Evolutionary conservation across 2,329 filamentous ascomycete genomes (phyloP).

Genomic region (Colletotrichum camelliae): DNA sequence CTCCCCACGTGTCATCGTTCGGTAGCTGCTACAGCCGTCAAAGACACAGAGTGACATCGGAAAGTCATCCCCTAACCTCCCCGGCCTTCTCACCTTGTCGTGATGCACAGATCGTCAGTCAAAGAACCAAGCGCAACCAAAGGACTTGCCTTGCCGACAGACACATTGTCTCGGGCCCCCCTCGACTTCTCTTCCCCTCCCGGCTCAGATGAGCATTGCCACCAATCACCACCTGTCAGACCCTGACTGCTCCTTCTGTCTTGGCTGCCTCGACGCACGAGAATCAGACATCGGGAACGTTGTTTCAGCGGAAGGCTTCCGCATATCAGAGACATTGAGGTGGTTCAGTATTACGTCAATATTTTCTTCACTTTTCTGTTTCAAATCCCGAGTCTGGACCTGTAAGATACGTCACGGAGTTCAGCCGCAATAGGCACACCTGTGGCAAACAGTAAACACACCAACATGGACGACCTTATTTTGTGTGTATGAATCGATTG

Average conservation of each 20-base stretch:
- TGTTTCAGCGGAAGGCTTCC: background rate
- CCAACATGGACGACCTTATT: background rate
- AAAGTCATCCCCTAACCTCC: background rate
- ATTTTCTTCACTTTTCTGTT: background rate
- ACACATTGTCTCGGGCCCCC: background rate
- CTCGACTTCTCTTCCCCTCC: background rate
- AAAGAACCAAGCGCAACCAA: background rate
- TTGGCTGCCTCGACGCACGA: background rate
- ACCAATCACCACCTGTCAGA: background rate
- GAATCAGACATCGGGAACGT: background rate
- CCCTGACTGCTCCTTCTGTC: background rate
- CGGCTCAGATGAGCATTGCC: background rate
- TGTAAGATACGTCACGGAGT: background rate
- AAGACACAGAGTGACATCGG: background rate
- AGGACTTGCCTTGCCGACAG: background rate
- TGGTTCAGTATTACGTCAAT: background rate
- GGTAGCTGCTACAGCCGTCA: background rate
- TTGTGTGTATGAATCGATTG: background rate
- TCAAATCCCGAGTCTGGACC: background rate
- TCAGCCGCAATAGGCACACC: background rate
- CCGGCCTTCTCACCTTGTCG: background rate
- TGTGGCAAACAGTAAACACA: background rate
- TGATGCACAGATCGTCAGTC: background rate
- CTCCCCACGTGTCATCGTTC: background rate
- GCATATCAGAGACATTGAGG: background rate